phyloP scores from a whole-genome alignment of 1,284 basidiomycete genomes.

The Schizophyllum amplum region DNA sequence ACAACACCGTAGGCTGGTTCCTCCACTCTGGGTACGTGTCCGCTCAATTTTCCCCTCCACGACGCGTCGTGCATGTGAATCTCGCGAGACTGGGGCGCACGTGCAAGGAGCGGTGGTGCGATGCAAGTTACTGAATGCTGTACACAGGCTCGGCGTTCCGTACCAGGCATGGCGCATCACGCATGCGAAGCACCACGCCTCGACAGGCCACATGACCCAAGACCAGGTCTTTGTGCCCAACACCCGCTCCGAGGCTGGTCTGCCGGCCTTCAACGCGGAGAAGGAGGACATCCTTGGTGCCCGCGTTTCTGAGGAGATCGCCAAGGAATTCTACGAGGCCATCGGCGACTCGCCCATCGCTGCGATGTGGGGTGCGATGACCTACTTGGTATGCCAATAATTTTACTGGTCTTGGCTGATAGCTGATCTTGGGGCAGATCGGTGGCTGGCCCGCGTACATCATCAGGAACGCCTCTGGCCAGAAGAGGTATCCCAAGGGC shows the following conservation, averaged over 20 bases:
- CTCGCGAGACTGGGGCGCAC: not conserved
- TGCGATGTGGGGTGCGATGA: constrained; percentile 55
- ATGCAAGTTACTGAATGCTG: not conserved
- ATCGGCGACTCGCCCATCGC: constrained; percentile 91
- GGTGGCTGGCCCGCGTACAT: constrained; percentile 89
- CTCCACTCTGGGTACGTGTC: constrained; percentile 77
- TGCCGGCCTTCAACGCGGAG: constrained; percentile 57
- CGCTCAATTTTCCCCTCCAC: not conserved
- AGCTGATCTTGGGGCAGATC: constrained; percentile 36
- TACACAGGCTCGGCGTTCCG: constrained; percentile 78
- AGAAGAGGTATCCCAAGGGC: constrained; percentile 72
- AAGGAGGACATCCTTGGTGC: constrained; percentile 65
- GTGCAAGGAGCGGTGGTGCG: not conserved
- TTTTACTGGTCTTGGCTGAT: constrained; percentile 2
- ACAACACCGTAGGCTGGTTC: constrained; percentile 92
- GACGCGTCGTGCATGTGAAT: not conserved
- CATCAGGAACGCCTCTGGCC: constrained; percentile 82
- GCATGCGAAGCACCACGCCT: constrained; percentile 95
- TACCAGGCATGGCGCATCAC: constrained; percentile 98
- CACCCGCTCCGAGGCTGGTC: constrained; percentile 69
- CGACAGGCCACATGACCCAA: constrained; percentile 89
- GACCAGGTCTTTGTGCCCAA: constrained; percentile 96
- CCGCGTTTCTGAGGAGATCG: constrained; percentile 65
- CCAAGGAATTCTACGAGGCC: constrained; percentile 78
- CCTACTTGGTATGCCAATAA: constrained; percentile 56